Conservation (phyloP, 768 basidiomycete species). For the Panus rudis region DNA sequence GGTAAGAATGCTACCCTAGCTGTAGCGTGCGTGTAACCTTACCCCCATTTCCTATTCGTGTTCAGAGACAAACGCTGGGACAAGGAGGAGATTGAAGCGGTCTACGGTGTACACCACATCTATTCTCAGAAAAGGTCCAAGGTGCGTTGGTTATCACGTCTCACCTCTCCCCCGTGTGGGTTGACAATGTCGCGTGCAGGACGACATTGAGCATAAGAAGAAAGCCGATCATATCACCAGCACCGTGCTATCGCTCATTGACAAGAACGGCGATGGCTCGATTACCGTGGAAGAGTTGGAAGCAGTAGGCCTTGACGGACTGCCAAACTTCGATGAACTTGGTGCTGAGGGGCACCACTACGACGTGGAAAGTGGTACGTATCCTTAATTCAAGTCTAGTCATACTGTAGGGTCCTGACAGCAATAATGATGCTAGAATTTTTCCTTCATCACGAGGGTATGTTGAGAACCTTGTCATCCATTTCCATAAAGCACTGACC, state of each 20-base stretch:
- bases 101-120: slow-evolving; percentile 94
- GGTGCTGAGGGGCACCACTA: slow-evolving; percentile 94
- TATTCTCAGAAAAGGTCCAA: slow-evolving; percentile 79
- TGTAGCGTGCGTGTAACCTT: background rate
- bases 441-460: slow-evolving; percentile 96
- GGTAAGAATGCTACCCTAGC: slow-evolving; percentile 36
- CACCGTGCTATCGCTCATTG: slow-evolving; percentile 61
- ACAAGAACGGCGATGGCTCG: slow-evolving; percentile 67
- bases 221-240: slow-evolving; percentile 78
- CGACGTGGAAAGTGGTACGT: slow-evolving; percentile 81
- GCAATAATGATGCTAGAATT: too few relatives aligned
- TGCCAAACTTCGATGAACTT: slow-evolving; percentile 78
- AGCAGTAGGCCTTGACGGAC: slow-evolving; percentile 60
- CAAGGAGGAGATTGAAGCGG: slow-evolving; percentile 83
- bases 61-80: slow-evolving; percentile 76
- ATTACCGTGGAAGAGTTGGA: slow-evolving; percentile 67
- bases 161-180: background rate
- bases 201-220: slow-evolving; percentile 69
- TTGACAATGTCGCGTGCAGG: slow-evolving; percentile 29
- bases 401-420: too few relatives aligned
- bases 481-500: slow-evolving; percentile 1
- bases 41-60: slow-evolving; percentile 2
- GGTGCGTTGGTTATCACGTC: slow-evolving; percentile 26
- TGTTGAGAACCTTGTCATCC: background rate
- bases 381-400: too few relatives aligned